Base-by-base conservation (phyloP, 2,329 filamentous ascomycete genomes). In the Neonectria sp. region DNA sequence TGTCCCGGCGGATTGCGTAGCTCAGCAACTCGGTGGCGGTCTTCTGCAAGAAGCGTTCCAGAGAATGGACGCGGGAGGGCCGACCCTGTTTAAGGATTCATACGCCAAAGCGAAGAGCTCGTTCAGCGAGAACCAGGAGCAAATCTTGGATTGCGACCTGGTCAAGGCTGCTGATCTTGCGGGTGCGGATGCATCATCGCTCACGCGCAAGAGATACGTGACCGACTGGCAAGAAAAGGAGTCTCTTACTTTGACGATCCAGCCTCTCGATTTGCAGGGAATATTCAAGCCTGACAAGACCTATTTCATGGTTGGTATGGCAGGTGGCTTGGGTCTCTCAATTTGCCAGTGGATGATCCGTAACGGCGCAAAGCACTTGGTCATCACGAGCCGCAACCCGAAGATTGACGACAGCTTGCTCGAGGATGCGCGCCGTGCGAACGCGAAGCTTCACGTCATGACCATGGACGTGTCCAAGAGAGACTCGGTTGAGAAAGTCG, bases 361-460 rank as follows among this genome's bases (percentile, higher is more conserved):
- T 0, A 69, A 73, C 12, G 82, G 82, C 2, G 81, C 81, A 2
- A 73, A 74, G 43, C 49, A 79, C 60, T 37, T 84, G 4, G 79
- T 76, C 15, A 53, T 86, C 1, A 77, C 79, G 2, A 82, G 80
- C 60, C 78, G 83, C 9, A 78, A 76, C 35, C 78, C 81, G 2
- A 73, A 78, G 1, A 65, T 81, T 8, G 65, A 77, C 24, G 43
- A 69, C 8, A 52, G 55, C 6, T 74, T 60, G 55, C 35, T 73
- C 17, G 53, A 68, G 7, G 57, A 62, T 69, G 24, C 65, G 63
- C 37, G 56, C 48, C 48, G 71, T 60, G 59, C 60, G 33, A 33
- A 68, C 35, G 56, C 63, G 52, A 59, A 71, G 58, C 65, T 74
- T 6, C 68, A 59, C 52, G 68, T 74, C 49, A 63, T 71, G 45